Evolutionary conservation across 2,329 filamentous ascomycete genomes (phyloP), one percentile per base, ranked within the genome.

Genomic region (Fusarium papillatum): DNA sequence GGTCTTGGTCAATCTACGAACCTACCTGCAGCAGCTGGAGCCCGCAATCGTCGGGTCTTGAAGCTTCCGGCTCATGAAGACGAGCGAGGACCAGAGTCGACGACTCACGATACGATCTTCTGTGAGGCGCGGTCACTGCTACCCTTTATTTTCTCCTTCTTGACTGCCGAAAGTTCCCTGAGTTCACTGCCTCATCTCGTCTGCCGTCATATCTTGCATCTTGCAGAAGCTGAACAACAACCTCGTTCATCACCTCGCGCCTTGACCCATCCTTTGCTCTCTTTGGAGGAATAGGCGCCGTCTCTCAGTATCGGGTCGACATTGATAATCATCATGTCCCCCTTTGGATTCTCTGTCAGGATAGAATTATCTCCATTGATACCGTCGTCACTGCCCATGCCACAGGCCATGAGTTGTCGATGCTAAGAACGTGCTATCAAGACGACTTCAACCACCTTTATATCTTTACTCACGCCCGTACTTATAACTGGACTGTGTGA

Each of bases 251-350:
- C 59, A 43, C 59, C 59, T 14, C 36, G 17, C 17, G 24, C 17
- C 22, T 11, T 38, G 16, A 22, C 53, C 53, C 31, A 59, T 24
- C 57, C 34, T 60, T 39, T 60, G 22, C 65, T 71, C 38, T 34
- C 50, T 26, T 61, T 17, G 57, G 22, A 53, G 64, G 61, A 63
- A 62, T 61, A 64, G 62, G 43, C 62, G 64, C 63, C 24, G 29
- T 29, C 29, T 60, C 31, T 34, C 36, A 16, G 39, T 55, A 19
- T 50, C 73, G 64, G 41, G 48, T 10, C 63, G 34, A 55, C 64
- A 19, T 68, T 66, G 74, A 69, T 66, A 73, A 75, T 77, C 72
- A 77, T 34, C 69, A 77, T 76, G 75, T 77, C 62, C 75, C 62
- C 66, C 69, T 75, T 70, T 73, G 75, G 57, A 72, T 75, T 61